Percentiles rank a stretch among this genome's conserved stretches.
Evolutionary conservation across 106 monocot species (phyloP).

Genomic region (Apostasia shenzhenica): DNA sequence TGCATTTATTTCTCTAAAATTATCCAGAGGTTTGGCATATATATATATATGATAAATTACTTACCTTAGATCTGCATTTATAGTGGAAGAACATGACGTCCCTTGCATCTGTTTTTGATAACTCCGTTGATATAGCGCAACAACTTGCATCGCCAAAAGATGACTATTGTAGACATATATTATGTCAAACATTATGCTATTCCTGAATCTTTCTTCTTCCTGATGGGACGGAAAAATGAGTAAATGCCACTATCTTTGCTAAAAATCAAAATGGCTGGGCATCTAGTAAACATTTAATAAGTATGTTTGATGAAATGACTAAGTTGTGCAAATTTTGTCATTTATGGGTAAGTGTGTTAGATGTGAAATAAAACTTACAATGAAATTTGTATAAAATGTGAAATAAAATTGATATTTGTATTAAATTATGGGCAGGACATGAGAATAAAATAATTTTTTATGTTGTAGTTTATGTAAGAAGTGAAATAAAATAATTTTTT

Average conservation of each 20-base stretch:
- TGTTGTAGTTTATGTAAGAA: too few species aligned
- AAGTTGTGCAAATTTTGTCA: too few species aligned
- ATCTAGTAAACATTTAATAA: too few species aligned
- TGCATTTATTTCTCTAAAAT: background rate
- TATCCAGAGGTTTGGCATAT: background rate
- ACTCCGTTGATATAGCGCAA: conserved; percentile 35
- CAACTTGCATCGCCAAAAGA: conserved; percentile 54
- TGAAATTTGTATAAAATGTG: too few species aligned
- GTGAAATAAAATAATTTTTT: too few species aligned
- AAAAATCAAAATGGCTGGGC: background rate
- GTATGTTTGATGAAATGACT: too few species aligned
- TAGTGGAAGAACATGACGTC: conserved; percentile 25
- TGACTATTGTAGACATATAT: conserved; percentile 59
- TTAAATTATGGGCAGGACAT: too few species aligned
- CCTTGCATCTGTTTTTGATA: conserved; percentile 17
- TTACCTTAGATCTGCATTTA: conserved; percentile 59
- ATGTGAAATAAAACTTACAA: too few species aligned
- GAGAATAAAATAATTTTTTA: too few species aligned
- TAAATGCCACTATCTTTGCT: background rate
- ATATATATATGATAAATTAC: conserved; percentile 9
- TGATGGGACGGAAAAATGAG: conserved; percentile 19
- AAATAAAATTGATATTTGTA: too few species aligned
- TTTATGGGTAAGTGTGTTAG: too few species aligned
- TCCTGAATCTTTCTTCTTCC: conserved; percentile 83
- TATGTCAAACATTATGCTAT: conserved; percentile 79